Evolutionary conservation across 1,284 basidiomycete genomes (phyloP).

Genomic region (Neonothopanus nambi): DNA sequence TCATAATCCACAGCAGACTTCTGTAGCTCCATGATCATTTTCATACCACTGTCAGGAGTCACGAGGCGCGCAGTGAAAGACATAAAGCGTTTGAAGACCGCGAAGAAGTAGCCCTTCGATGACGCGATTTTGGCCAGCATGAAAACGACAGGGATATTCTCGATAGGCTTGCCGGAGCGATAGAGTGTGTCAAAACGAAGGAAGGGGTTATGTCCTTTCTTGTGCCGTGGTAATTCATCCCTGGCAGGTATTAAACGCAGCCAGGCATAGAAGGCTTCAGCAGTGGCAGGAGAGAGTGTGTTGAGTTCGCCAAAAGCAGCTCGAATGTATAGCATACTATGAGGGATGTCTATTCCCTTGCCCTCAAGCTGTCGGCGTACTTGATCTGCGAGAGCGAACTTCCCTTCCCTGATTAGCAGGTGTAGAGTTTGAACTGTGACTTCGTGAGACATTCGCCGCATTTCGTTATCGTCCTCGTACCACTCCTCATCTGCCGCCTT

Average conservation of each 20-base stretch:
- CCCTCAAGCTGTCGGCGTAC: constrained; percentile 2
- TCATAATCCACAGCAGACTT: constrained; percentile 3
- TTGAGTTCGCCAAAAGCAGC: constrained; percentile 8
- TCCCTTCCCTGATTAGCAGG: neutral
- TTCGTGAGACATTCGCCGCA: neutral
- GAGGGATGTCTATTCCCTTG: constrained; percentile 6
- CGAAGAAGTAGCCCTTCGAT: constrained; percentile 8
- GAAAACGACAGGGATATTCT: neutral
- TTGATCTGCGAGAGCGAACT: constrained; percentile 4
- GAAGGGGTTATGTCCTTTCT: neutral
- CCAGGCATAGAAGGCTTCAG: constrained; percentile 8
- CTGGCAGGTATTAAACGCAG: constrained; percentile 4
- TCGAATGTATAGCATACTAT: constrained; percentile 3
- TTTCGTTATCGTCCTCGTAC: neutral
- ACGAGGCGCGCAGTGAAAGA: neutral
- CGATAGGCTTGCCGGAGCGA: constrained; percentile 1
- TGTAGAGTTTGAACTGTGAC: constrained; percentile 5
- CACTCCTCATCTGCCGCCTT: neutral
- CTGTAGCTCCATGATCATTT: constrained; percentile 6
- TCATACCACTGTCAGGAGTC: constrained; percentile 1
- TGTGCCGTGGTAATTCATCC: neutral
- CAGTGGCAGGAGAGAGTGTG: constrained; percentile 4
- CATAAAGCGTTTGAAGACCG: neutral
- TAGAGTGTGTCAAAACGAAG: neutral
- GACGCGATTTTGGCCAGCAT: constrained; percentile 8